phyloP scores from a whole-genome alignment of 2,329 filamentous ascomycete species.

The Neonectria sp. region DNA sequence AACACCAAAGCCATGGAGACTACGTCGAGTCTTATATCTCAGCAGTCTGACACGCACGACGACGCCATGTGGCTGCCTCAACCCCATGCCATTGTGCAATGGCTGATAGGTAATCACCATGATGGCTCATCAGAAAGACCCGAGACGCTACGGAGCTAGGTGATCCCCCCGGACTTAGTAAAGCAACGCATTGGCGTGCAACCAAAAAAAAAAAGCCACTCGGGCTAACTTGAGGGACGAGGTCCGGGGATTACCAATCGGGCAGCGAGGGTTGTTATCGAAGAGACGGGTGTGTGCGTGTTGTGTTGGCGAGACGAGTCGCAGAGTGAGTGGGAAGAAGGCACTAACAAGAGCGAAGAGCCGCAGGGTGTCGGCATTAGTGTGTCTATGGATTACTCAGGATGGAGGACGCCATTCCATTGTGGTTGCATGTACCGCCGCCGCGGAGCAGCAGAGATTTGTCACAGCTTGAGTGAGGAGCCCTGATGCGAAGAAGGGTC shows the following conservation, averaged over 20 bases:
- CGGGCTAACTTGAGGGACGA: constrained; percentile 31
- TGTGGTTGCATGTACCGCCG: constrained; percentile 14
- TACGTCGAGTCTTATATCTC: constrained; percentile 23
- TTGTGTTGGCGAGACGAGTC: neutral
- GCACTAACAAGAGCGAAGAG: neutral
- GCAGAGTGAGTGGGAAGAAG: neutral
- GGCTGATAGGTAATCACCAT: constrained; percentile 24
- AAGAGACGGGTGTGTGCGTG: neutral
- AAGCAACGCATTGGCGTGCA: neutral
- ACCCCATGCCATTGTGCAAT: neutral
- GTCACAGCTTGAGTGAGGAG: neutral
- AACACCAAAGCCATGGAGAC: constrained; percentile 7
- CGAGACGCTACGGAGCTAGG: constrained; percentile 12
- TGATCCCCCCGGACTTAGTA: constrained; percentile 12
- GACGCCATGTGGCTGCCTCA: neutral
- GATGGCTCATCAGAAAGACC: neutral
- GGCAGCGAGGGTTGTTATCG: neutral
- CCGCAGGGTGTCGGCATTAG: neutral
- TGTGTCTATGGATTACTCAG: constrained; percentile 4
- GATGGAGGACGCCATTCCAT: neutral
- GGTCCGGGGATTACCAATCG: constrained; percentile 44
- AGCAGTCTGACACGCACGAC: constrained; percentile 3
- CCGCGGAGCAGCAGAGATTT: constrained; percentile 1
- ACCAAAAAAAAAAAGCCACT: constrained; percentile 12
- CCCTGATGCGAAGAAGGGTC: neutral